These are phyloP conservation scores for Mallotus japonicus DNA, from an alignment of 441 rosid genomes.

Conservation along the genomic window DNA sequence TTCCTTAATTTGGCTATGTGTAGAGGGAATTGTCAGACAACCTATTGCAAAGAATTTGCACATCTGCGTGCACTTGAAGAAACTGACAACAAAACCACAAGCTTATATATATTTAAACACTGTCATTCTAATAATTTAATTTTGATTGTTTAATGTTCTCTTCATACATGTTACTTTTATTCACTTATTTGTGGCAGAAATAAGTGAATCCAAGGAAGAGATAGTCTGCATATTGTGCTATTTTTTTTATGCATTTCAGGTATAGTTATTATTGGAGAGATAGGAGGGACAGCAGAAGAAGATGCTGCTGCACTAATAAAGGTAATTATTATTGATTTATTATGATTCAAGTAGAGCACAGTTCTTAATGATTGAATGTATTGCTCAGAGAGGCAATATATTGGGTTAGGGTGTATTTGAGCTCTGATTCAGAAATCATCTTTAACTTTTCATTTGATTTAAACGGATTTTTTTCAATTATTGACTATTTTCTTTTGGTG, in stretches of 20 bases:
- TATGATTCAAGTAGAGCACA: neutral
- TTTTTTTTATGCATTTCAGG: constrained; percentile 40
- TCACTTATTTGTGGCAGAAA: neutral
- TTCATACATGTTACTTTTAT: neutral
- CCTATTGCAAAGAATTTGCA: neutral
- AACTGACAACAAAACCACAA: neutral
- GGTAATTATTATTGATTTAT: constrained; percentile 36
- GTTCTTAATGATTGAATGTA: neutral
- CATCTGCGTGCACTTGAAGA: neutral
- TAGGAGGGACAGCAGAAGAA: constrained; percentile 96
- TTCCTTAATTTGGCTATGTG: neutral
- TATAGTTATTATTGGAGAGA: constrained; percentile 82
- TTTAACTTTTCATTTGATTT: neutral
- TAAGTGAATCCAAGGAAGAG: neutral
- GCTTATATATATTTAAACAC: neutral
- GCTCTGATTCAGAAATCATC: neutral
- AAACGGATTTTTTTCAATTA: neutral
- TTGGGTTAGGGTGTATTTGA: neutral
- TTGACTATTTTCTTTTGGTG: neutral
- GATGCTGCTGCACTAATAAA: constrained; percentile 88
- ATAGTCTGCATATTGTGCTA: neutral
- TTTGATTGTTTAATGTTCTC: neutral
- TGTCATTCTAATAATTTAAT: neutral
- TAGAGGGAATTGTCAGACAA: neutral
- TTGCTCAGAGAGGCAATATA: neutral